Evolutionary conservation across 306 rosid genomes (phyloP), one percentile per base, ranked within the genome.

Genomic region (Ceratonia siliqua): DNA sequence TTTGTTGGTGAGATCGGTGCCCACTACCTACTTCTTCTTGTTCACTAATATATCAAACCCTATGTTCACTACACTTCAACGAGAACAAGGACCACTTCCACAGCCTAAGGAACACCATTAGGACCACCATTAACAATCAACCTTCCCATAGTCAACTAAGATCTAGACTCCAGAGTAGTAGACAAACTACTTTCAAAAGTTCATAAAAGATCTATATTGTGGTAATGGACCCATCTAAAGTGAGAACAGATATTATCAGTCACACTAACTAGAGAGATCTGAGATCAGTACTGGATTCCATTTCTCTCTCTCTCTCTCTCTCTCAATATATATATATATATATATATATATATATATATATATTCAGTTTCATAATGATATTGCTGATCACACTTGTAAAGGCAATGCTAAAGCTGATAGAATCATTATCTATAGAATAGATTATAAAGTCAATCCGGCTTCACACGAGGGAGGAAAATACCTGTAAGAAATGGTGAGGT

Each of bases 401-500:
- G 2, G 15, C 25, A 7, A 22, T 8, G 0, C 5, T 25, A 8
- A 22, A 14, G 49, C 5, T 9, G 1, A 42, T 1, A 13, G 3
- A 42, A 13, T 11, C 2, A 42, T 2, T 0, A 42, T 12, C 17
- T 2, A n/a, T n/a, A n/a, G n/a, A 12, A 42, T 9, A 8, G 22
- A 20, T 24, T 4, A 15, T 30, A 10, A n/a, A 32, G 8, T 59
- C 25, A 59, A 32, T 59, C 7, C 32, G 66, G 7, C 14, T n/a
- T 42, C 55, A 65, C 21, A 64, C 22, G 45, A 45, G 66, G 35
- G 46, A 22, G 49, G 4, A 32, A 17, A 5, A 18, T 50, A 89
- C 98, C 97, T 91, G 93, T 82, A 89, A 52, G 89, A 62, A 68
- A 87, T 53, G 70, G 91, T 86, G 85, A 93, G 89, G 75, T 93